These are phyloP conservation scores for Schizonepeta tenuifolia DNA, from an alignment of 257 asterid species.

Conservation along the genomic window DNA sequence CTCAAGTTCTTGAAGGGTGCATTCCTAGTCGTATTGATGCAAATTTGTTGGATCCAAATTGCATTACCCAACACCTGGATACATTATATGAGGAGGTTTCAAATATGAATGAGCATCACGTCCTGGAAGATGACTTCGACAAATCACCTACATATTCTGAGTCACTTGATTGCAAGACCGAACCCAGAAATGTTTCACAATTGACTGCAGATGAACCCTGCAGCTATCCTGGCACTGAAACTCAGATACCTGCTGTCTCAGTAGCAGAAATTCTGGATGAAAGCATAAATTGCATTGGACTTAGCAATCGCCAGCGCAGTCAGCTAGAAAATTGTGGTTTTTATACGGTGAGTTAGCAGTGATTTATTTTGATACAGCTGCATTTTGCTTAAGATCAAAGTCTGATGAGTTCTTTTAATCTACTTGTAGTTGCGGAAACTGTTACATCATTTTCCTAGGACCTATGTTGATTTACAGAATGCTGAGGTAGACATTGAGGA, in stretches of 20 bases:
- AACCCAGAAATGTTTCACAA: constrained; percentile 45
- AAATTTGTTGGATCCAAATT: constrained; percentile 57
- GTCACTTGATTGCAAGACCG: constrained; percentile 40
- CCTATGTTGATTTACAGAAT: constrained; percentile 89
- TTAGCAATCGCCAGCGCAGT: constrained; percentile 60
- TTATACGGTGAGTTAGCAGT: constrained; percentile 64
- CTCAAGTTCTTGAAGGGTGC: constrained; percentile 57
- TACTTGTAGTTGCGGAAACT: constrained; percentile 80
- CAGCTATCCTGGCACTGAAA: constrained; percentile 37
- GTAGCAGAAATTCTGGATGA: constrained; percentile 69
- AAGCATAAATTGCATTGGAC: constrained; percentile 59
- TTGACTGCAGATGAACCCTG: constrained; percentile 40
- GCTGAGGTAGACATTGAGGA: constrained; percentile 83
- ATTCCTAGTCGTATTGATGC: constrained; percentile 51
- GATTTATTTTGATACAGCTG: constrained; percentile 10
- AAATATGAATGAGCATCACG: constrained; percentile 33
- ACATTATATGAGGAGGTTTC: constrained; percentile 47
- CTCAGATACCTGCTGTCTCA: constrained; percentile 46
- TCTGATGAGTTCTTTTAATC: constrained; percentile 42
- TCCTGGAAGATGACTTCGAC: constrained; percentile 42
- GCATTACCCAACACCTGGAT: constrained; percentile 44
- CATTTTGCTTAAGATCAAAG: constrained; percentile 28
- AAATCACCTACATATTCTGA: constrained; percentile 39
- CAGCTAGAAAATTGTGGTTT: constrained; percentile 84
- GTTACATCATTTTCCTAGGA: constrained; percentile 94